These are phyloP conservation scores for Irpex sp. DNA, from an alignment of 1,284 basidiomycete genomes.

Conservation along the genomic window DNA sequence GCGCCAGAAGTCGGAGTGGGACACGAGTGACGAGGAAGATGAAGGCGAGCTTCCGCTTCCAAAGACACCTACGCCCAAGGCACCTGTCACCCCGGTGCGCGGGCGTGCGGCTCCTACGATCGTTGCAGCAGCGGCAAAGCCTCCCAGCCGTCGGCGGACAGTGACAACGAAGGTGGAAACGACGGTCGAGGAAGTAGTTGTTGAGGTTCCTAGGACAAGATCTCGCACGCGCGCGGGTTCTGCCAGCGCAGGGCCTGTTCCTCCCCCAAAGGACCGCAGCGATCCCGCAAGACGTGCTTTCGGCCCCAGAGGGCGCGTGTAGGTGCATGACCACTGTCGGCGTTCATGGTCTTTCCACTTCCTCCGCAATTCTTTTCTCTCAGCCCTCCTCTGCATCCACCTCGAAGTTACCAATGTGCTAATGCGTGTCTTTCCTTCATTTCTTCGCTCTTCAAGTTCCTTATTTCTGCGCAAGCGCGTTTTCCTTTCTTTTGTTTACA, in stretches of 20 bases:
- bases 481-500: neutral
- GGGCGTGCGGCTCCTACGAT: neutral
- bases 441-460: neutral
- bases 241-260: conserved; percentile 4
- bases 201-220: conserved; percentile 15
- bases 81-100: neutral
- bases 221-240: conserved; percentile 16
- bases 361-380: neutral
- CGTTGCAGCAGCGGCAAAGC: neutral
- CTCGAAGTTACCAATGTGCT: neutral
- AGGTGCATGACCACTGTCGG: neutral
- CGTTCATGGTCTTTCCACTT: neutral
- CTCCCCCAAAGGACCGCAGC: conserved; percentile 24
- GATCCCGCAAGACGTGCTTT: conserved; percentile 24
- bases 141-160: neutral
- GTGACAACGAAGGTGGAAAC: neutral
- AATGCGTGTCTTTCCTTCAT: neutral
- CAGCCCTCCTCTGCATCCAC: neutral
- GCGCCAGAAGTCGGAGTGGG: conserved; percentile 16
- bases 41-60: neutral
- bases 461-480: neutral
- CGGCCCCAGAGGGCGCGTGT: conserved; percentile 13
- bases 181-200: conserved; percentile 7
- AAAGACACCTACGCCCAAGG: neutral
- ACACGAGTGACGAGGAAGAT: conserved; percentile 21